Base-by-base conservation (phyloP, 139 green algal species). In the Chlamydomonas urium region DNA sequence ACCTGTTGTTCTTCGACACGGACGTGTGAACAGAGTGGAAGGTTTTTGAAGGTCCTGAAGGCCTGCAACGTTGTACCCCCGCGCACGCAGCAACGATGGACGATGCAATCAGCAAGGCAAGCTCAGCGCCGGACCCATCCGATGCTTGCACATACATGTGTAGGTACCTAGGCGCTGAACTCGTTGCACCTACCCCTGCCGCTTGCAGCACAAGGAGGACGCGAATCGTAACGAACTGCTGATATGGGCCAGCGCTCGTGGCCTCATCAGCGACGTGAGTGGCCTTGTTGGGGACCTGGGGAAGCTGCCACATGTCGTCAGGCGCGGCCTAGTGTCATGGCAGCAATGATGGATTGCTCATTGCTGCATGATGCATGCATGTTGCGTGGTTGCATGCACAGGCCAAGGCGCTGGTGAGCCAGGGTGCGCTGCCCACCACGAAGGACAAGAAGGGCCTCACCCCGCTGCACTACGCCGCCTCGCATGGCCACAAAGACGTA, bases 391-490 rank as follows among this genome's bases (percentile, higher is more conserved):
- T 45, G 38, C 6, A 50, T 45, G 6, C 48, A 33, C 76, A 92
- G 86, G 84, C 82, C 28, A 58, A 86, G 61, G 61, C 79, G 24
- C 75, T 93, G 45, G 23, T 92, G 31, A 61, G 83, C 17, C 72
- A 75, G 32, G 88, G 88, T 0, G 89, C 81, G 0, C 70, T 78
- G 1, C 28, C 82, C 4, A 48, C 61, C 23, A 75, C 70, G 5
- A 66, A 53, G 0, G 88, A 94, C 78, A 92, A 90, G 69, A 32
- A 72, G 14, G 74, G 83, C 47, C 65, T 78, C 1, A 65, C 26
- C 3, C 35, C 81, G 19, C 65, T 88, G 57, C 89, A 94, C 70
- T 93, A 86, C 77, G 86, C 89, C 17, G 83, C 83, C 33, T 82
- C 66, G 5, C 76, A 84, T 31, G 88, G 87, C 31, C 80, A 86